Evolutionary conservation across 177 flowering plant species (phyloP).

Genomic region (Tripterygium wilfordii): DNA sequence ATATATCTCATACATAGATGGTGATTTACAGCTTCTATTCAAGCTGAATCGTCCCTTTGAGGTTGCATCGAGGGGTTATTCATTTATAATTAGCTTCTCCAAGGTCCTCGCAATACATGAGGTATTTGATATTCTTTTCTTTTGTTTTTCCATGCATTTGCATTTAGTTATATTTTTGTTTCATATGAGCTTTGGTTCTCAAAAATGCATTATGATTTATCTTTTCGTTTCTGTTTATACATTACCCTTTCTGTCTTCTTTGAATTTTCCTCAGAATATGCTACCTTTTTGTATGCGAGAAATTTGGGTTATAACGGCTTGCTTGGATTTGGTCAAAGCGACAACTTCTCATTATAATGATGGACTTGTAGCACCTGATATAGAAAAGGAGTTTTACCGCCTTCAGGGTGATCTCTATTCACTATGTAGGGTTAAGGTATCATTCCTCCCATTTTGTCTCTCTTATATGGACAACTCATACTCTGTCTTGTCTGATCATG

Average conservation of each 20-base stretch:
- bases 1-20: constrained; percentile 6
- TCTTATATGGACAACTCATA: no score
- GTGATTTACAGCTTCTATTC: constrained; percentile 62
- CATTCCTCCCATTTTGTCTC: neutral
- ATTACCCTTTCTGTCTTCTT: constrained; percentile 2
- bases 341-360: constrained; percentile 57
- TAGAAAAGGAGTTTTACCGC: constrained; percentile 87
- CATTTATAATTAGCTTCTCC: constrained; percentile 83
- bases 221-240: neutral
- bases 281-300: constrained; percentile 93
- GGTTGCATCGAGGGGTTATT: constrained; percentile 91
- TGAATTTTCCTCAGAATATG: constrained; percentile 42
- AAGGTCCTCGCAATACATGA: constrained; percentile 69
- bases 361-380: constrained; percentile 59
- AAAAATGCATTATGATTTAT: neutral
- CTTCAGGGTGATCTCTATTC: constrained; percentile 92
- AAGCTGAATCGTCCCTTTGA: constrained; percentile 85
- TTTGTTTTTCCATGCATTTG: neutral
- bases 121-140: constrained; percentile 35
- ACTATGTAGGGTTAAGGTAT: constrained; percentile 81
- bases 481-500: no score
- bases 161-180: neutral
- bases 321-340: constrained; percentile 64
- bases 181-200: constrained; percentile 3
- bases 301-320: constrained; percentile 94